Evolutionary conservation across 345 rosid species (phyloP).

Genomic region (Citrus glauca): DNA sequence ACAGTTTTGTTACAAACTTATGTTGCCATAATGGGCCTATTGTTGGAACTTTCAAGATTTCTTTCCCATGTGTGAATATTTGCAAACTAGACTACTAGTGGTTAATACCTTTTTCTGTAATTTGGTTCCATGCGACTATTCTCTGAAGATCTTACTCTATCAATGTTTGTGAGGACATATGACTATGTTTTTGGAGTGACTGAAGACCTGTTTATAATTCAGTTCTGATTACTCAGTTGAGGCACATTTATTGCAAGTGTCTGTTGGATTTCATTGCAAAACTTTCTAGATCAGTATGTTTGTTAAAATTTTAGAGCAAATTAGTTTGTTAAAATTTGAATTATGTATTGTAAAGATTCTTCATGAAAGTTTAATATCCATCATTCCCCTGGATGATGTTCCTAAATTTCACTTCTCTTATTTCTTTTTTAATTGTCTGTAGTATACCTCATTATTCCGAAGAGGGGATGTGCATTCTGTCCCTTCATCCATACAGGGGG

Average conservation of each 20-base stretch:
- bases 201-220: not conserved
- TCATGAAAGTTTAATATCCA: not conserved
- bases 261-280: not conserved
- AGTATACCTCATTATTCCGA: constrained; percentile 69
- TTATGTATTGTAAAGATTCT: constrained; percentile 5
- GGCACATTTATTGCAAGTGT: not conserved
- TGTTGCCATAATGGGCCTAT: not conserved
- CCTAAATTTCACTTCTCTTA: not conserved
- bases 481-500: constrained; percentile 74
- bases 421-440: constrained; percentile 17
- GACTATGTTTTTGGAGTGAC: not conserved
- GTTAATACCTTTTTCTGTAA: not conserved
- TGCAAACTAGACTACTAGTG: not conserved
- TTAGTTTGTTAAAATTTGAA: constrained; percentile 12
- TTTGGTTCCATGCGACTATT: not conserved
- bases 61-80: not conserved
- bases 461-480: constrained; percentile 74
- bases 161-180: not conserved
- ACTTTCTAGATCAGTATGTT: not conserved
- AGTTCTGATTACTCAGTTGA: not conserved
- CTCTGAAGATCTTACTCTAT: not conserved
- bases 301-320: not conserved
- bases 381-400: constrained; percentile 14
- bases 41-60: not conserved
- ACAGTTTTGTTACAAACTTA: not conserved